Evolutionary conservation across 2,329 filamentous ascomycete genomes (phyloP), one percentile per base, ranked within the genome.

Genomic region (Epichloe elymi): DNA sequence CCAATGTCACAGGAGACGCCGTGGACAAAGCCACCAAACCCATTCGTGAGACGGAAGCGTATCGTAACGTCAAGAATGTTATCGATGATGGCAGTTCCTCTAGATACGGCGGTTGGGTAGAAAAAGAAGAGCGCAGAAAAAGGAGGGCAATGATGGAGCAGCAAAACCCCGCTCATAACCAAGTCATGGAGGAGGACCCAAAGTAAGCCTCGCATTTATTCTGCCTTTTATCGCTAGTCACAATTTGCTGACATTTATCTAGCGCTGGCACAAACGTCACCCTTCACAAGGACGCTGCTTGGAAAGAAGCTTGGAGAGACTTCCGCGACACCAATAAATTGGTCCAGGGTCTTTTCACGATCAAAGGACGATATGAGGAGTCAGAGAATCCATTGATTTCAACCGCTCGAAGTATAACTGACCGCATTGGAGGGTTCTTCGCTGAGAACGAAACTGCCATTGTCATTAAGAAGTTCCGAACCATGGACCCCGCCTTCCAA

Each of bases 41-140:
- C 4, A 86, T 98, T 54, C 82, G 93, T 57, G 85, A 97, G 61
- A 97, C 93, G 1, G 89, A 97, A 67, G 89, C 89, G 2, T 98
- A 84, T 73, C 95, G 95, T 72, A 85, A 85, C 58, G 88, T 98
- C 56, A 95, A 95, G 74, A 78, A 97, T 55, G 90, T 91, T 49
- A 95, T 98, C 57, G 93, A 98, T 61, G 93, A 98, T 67, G 93
- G 93, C 30, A 95, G 89, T 69, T 95, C 89, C 61, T 95, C 90
- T 39, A 79, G 90, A 61, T 98, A 98, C 59, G 93, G 93, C 63
- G 93, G 93, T 17, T 98, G 91, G 89, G 76, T 90, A 12, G 93
- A 98, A 66, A 95, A 95, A 69, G 93, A 97, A 64, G 93, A 98
- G 74, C 82, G 93, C 51, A 81, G 82, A 61, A 87, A 81, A 67